Evolutionary conservation across 805 yeast genomes (phyloP).

Genomic region (Myxozyma vanderwaltii): DNA sequence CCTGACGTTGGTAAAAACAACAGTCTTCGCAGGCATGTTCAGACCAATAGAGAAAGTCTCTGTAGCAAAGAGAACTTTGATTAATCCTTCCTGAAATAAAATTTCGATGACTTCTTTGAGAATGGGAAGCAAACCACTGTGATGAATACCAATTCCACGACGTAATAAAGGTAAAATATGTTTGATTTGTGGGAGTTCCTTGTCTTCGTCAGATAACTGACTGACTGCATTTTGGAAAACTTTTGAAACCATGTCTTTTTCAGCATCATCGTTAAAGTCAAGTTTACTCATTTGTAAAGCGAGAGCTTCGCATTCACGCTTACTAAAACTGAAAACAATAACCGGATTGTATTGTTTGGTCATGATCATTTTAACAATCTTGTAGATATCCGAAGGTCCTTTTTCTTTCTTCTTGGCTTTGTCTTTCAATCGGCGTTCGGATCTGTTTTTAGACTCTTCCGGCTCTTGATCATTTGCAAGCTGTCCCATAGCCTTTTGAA

Average conservation of each 20-base stretch:
- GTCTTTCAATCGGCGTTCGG: conserved; percentile 43
- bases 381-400: conserved; percentile 62
- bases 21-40: conserved; percentile 99
- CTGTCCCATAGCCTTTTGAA: conserved; percentile 97
- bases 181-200: conserved; percentile 91
- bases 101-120: conserved; percentile 94
- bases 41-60: conserved; percentile 98
- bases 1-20: conserved; percentile 94
- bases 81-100: conserved; percentile 92
- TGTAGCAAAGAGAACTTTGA: conserved; percentile 94
- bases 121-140: conserved; percentile 92
- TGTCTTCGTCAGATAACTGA: conserved; percentile 84
- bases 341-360: conserved; percentile 95
- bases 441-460: conserved; percentile 61
- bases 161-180: conserved; percentile 84
- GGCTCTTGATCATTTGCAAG: conserved; percentile 77
- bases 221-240: conserved; percentile 89
- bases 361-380: conserved; percentile 98
- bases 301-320: conserved; percentile 92
- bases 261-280: conserved; percentile 92
- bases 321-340: conserved; percentile 96
- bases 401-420: conserved; percentile 59
- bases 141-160: conserved; percentile 98
- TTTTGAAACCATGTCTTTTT: conserved; percentile 84
- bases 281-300: conserved; percentile 95